phyloP scores from a whole-genome alignment of 768 basidiomycete genomes.

The Hericium alpestre region DNA sequence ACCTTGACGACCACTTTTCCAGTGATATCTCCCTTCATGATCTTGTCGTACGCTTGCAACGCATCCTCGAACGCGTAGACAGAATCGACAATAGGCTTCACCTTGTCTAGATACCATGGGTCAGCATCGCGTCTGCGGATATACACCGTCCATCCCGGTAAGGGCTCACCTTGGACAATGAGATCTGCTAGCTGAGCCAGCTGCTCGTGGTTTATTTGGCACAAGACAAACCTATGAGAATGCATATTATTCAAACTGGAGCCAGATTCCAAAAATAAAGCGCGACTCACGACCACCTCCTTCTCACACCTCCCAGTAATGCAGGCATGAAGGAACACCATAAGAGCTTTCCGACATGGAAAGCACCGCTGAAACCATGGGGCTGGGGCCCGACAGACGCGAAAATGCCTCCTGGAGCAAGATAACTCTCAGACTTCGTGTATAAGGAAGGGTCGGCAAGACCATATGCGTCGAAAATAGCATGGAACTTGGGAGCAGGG shows the following conservation, averaged over 20 bases:
- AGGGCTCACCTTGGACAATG: too few relatives aligned
- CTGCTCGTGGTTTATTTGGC: too few relatives aligned
- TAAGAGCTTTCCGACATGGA: slow-evolving; percentile 3
- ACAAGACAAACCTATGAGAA: too few relatives aligned
- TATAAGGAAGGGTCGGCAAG: slow-evolving; percentile 37
- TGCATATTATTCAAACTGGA: not conserved
- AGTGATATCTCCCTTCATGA: slow-evolving; percentile 43
- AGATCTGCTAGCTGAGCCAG: too few relatives aligned
- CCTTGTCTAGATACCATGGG: slow-evolving; percentile 25
- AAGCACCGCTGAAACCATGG: slow-evolving; percentile 1
- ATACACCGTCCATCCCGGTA: too few relatives aligned
- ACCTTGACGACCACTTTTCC: slow-evolving; percentile 62
- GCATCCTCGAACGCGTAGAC: slow-evolving; percentile 46
- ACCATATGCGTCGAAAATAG: slow-evolving; percentile 52
- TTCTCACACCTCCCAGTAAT: slow-evolving; percentile 43
- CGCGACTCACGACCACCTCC: slow-evolving; percentile 34
- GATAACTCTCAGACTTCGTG: slow-evolving; percentile 37
- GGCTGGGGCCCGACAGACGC: slow-evolving; percentile 43
- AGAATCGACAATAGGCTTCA: slow-evolving; percentile 51
- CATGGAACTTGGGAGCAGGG: slow-evolving; percentile 41
- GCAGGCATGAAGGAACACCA: slow-evolving; percentile 25
- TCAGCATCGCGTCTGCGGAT: too few relatives aligned
- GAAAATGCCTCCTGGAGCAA: slow-evolving; percentile 43
- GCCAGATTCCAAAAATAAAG: not conserved
- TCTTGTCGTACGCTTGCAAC: slow-evolving; percentile 49